A percentile compares a stretch with the other conserved stretches of the same genome.
phyloP scores from a whole-genome alignment of 2,329 filamentous ascomycete species.

The Incumbomyces lentus region DNA sequence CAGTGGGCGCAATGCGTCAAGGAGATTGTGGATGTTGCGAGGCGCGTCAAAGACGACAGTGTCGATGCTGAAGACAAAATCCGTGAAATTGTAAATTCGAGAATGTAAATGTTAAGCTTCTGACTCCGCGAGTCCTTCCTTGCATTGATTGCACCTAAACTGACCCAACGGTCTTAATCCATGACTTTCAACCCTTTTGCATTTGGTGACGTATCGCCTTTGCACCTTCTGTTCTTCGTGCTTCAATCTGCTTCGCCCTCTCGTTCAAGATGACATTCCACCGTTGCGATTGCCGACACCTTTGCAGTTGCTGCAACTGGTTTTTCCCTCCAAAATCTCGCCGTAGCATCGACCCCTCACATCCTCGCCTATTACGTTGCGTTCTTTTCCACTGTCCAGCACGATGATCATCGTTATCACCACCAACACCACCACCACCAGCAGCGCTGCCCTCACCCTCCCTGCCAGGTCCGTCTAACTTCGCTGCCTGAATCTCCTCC shows the following conservation, averaged over 20 bases:
- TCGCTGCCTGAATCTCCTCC: neutral
- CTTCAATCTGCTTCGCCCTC: neutral
- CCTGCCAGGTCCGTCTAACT: neutral
- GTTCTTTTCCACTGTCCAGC: too few species aligned
- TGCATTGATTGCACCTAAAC: too few species aligned
- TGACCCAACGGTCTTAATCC: too few species aligned
- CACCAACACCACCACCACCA: neutral
- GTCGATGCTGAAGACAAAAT: neutral
- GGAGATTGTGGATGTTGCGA: slow-evolving; percentile 37
- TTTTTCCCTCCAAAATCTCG: too few species aligned
- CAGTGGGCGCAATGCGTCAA: slow-evolving; percentile 45
- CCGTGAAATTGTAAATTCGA: neutral
- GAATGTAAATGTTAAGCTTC: neutral
- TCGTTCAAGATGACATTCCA: neutral
- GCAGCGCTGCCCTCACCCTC: neutral
- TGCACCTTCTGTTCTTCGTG: neutral
- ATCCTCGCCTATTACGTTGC: too few species aligned
- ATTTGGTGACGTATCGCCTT: too few species aligned
- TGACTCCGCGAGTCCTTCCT: too few species aligned
- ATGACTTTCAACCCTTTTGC: too few species aligned
- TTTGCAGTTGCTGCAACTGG: too few species aligned
- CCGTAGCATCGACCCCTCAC: too few species aligned
- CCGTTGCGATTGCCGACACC: neutral
- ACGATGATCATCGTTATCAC: neutral
- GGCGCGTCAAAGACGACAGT: slow-evolving; percentile 6